Base-by-base conservation (phyloP, 768 basidiomycete genomes). In the Filobasidium wieringae region DNA sequence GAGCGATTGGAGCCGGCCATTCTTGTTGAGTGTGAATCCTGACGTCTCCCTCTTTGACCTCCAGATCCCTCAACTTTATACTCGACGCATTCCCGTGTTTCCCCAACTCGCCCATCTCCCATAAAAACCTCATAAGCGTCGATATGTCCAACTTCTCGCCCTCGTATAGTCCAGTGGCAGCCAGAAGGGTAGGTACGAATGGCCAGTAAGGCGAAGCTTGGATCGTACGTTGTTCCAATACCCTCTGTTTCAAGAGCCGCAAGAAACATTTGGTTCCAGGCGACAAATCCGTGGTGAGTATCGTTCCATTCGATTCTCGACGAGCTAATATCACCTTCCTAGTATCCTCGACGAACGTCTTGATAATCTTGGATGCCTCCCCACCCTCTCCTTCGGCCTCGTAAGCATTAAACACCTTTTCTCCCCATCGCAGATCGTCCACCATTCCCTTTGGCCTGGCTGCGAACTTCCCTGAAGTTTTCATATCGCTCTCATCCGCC, bases 171-270 rank as follows among this genome's bases (percentile, higher is more conserved):
- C 39, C 54, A n/a, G n/a, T 50, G 2, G 50, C 29, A 33, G 55
- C n/a, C 19, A 45, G 17, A 55, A 93, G 80, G 15, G 74, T 72
- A 15, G 79, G 78, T 27, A 79, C 76, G 0, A 79, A 75, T 1
- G 80, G 66, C 1, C 74, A 66, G 66, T 83, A 88, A 0, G 85
- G 85, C 54, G 88, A 82, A 0, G n/a, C 11, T 68, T 89, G 86
- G 1, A 73, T 67, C 4, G 64, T 64, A 24, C 76, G 72, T 8
- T 66, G 66, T 53, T 71, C 67, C 31, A 65, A 63, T 11, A 74
- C 51, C 6, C 68, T 53, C 22, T 62, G 53, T 4, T 65, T 58
- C 31, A 77, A 61, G 50, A 72, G 64, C 4, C 53, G 47, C 43
- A 77, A 59, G 39, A 75, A 68, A 29, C 39, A 43, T 9, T 39